Base-by-base conservation (phyloP, 805 yeast genomes). In the Trichomonascus vanleenenianus region DNA sequence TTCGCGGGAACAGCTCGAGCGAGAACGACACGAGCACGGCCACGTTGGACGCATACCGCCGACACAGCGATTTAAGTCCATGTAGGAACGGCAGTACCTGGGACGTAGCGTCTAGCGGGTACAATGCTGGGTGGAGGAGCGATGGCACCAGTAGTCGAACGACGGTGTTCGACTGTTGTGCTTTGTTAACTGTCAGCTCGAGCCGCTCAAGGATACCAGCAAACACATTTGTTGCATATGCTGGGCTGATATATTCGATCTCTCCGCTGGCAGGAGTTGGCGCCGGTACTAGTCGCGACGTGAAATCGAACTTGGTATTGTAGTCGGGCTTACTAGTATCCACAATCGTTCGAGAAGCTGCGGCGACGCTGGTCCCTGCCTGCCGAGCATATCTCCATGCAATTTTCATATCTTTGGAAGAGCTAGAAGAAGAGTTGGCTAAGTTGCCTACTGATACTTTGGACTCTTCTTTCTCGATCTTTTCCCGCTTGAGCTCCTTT, bases 311-410 rank as follows among this genome's bases (percentile, higher is more conserved):
- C 52, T 77, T 82, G 49, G 78, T 69, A 48, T 65, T 74, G 61
- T 78, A 86, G 51, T 79, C 61, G 36, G 80, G 80, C 53, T 71
- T 69, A 2, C 63, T 59, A 3, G 61, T 55, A 64, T 1, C 60
- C 46, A 16, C 14, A 33, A 20, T 34, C 15, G 40, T 31, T 30
- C 14, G 20, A 30, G 18, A 25, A 39, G n/a, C 20, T 25, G 18
- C 38, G n/a, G 6, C 15, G 25, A 14, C 62, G 5, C 35, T 36
- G 9, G 50, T 14, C 60, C 43, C 57, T 54, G 46, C 34, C 3
- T 52, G 39, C 44, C 70, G 64, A 0, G 91, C 93, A 58, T 89
- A 89, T 56, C 97, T 75, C 97, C 97, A 89, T 1, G 97, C 97
- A 54, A 89, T 89, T 59, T 81, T 85, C 73, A 89, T 67, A 52